A percentile compares a stretch with the other conserved stretches of the same genome.
phyloP scores from a whole-genome alignment of 2,329 filamentous ascomycete genomes.

The Escovopsis sp. region DNA sequence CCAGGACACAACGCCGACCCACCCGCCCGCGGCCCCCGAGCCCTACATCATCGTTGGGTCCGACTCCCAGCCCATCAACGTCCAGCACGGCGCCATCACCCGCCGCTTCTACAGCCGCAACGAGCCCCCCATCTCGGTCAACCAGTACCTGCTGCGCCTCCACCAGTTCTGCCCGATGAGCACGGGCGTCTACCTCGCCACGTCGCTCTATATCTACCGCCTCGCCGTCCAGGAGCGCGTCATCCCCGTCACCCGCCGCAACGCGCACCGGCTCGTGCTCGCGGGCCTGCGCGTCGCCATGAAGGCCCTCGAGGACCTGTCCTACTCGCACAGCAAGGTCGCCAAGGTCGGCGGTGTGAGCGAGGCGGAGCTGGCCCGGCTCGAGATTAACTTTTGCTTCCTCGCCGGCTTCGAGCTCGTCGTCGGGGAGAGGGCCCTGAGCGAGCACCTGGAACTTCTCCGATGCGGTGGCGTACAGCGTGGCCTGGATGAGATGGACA shows the following conservation, averaged over 20 bases:
- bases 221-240: slow-evolving; percentile 63
- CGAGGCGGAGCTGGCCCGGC: slow-evolving; percentile 60
- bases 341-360: slow-evolving; percentile 80
- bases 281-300: slow-evolving; percentile 76
- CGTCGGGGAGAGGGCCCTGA: slow-evolving; percentile 20
- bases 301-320: slow-evolving; percentile 88
- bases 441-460: slow-evolving; percentile 19
- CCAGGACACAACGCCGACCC: slow-evolving; percentile 7
- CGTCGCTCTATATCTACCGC: slow-evolving; percentile 73
- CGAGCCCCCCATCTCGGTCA: slow-evolving; percentile 66
- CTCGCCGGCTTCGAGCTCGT: slow-evolving; percentile 73
- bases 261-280: slow-evolving; percentile 73
- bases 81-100: slow-evolving; percentile 74
- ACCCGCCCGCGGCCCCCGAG: slow-evolving; percentile 8
- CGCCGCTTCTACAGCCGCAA: slow-evolving; percentile 88
- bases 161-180: slow-evolving; percentile 90
- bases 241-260: slow-evolving; percentile 67
- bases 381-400: slow-evolving; percentile 85
- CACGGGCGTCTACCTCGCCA: slow-evolving; percentile 81
- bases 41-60: slow-evolving; percentile 50
- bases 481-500: slow-evolving; percentile 11
- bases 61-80: slow-evolving; percentile 54
- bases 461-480: slow-evolving; percentile 14
- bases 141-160: slow-evolving; percentile 73
- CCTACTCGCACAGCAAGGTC: slow-evolving; percentile 70